Conservation (phyloP, 179 eudicot species). For the Vitellaria paradoxa region DNA sequence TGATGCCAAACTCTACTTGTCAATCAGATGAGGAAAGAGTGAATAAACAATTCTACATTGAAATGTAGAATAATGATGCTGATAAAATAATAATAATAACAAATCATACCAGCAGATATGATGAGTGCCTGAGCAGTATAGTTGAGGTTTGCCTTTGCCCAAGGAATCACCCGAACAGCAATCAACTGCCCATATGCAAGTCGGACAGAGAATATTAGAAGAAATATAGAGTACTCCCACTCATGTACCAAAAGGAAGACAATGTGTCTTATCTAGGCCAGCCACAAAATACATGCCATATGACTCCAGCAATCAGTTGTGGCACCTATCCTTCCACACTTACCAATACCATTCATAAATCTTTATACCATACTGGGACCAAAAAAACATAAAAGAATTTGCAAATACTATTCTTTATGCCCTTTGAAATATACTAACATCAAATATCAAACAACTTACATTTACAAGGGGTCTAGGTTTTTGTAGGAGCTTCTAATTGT, state of each 20-base stretch:
- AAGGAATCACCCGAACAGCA: conserved; percentile 61
- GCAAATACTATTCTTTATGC: not conserved
- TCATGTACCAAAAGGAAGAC: not conserved
- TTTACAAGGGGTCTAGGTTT: too few species aligned
- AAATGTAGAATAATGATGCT: not conserved
- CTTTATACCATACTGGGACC: too few species aligned
- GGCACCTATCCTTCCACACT: not conserved
- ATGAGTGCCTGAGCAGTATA: conserved; percentile 85
- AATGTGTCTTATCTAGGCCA: not conserved
- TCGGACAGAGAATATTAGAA: not conserved
- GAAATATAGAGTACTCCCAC: not conserved
- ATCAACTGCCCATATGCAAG: conserved; percentile 39
- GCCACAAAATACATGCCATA: not conserved
- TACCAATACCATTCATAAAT: too few species aligned
- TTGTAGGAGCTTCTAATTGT: too few species aligned
- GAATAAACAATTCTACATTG: not conserved
- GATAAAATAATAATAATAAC: not conserved
- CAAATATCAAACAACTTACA: too few species aligned
- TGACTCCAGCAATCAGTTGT: not conserved
- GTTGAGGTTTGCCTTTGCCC: conserved; percentile 88
- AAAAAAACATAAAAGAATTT: not conserved
- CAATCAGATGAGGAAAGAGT: not conserved
- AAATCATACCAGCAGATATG: conserved; percentile 65
- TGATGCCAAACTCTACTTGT: not conserved
- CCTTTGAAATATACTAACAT: too few species aligned